These are phyloP conservation scores for Colletotrichum aenigma DNA, from an alignment of 2,329 filamentous ascomycete species.

Conservation along the genomic window DNA sequence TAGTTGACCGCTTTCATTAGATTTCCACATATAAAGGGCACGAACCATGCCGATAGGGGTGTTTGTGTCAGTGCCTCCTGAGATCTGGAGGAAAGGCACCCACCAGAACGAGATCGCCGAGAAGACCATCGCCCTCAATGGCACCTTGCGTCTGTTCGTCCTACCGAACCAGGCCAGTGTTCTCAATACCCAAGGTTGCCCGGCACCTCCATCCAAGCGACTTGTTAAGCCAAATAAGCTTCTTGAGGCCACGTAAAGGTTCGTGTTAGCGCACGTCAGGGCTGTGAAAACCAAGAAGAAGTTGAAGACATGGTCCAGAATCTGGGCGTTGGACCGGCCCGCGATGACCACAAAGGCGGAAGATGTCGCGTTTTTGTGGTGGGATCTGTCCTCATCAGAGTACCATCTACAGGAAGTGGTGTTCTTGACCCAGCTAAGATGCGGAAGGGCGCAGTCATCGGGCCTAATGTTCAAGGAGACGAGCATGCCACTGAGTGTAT, in stretches of 20 bases:
- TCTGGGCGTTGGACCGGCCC: not conserved
- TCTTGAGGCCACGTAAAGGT: slow-evolving; percentile 37
- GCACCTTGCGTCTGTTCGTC: slow-evolving; percentile 32
- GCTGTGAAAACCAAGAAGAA: slow-evolving; percentile 35
- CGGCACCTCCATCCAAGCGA: not conserved
- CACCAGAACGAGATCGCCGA: slow-evolving; percentile 42
- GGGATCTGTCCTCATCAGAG: not conserved
- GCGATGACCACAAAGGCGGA: not conserved
- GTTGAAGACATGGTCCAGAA: slow-evolving; percentile 32
- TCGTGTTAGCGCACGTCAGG: slow-evolving; percentile 35
- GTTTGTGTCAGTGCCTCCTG: not conserved
- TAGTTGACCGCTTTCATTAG: not conserved
- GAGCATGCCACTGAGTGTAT: slow-evolving; percentile 28
- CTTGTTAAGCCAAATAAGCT: slow-evolving; percentile 10
- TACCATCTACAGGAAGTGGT: not conserved
- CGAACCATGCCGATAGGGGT: not conserved
- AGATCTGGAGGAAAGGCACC: slow-evolving; percentile 44
- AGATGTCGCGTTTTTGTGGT: not conserved
- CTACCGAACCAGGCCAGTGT: slow-evolving; percentile 33
- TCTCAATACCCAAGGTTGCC: slow-evolving; percentile 12
- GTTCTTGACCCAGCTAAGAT: slow-evolving; percentile 25
- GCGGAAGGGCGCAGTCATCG: slow-evolving; percentile 25
- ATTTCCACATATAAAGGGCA: not conserved
- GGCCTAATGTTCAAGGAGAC: slow-evolving; percentile 27
- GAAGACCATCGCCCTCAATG: slow-evolving; percentile 39